phyloP scores from a whole-genome alignment of 1,284 basidiomycete genomes.

The Microbotryum silenes-acaulis region DNA sequence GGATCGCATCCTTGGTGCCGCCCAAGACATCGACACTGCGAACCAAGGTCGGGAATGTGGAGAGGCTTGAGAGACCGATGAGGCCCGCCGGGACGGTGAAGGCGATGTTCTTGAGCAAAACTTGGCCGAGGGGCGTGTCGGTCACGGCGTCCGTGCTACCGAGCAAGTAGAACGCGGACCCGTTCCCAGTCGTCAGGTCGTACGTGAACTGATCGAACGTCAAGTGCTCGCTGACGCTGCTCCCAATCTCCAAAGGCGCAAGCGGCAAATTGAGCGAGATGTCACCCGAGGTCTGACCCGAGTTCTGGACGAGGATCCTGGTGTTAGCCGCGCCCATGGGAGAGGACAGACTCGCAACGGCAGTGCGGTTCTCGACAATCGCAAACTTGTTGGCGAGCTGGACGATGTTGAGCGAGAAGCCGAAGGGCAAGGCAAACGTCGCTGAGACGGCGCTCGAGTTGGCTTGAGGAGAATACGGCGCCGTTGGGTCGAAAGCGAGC shows the following conservation, averaged over 20 bases:
- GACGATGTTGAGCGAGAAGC: constrained; percentile 60
- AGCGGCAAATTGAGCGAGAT: constrained; percentile 59
- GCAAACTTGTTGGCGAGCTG: constrained; percentile 61
- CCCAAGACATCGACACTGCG: constrained; percentile 60
- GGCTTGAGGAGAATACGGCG: constrained; percentile 55
- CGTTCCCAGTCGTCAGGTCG: constrained; percentile 45
- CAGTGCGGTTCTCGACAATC: constrained; percentile 50
- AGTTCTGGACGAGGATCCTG: constrained; percentile 20
- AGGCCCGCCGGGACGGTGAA: constrained; percentile 65
- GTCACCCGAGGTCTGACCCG: constrained; percentile 55
- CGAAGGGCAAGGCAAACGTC: constrained; percentile 61
- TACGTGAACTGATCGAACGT: constrained; percentile 40
- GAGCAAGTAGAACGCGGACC: constrained; percentile 53
- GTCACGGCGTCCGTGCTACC: constrained; percentile 60
- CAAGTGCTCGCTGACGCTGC: constrained; percentile 48
- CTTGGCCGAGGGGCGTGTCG: constrained; percentile 54
- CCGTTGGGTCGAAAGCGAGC: constrained; percentile 52
- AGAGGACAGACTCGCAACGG: constrained; percentile 53
- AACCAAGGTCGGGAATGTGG: constrained; percentile 52
- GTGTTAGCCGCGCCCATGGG: constrained; percentile 19
- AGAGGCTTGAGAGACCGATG: constrained; percentile 57
- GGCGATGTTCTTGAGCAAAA: constrained; percentile 63
- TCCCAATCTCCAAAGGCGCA: constrained; percentile 49
- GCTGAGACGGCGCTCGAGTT: constrained; percentile 57
- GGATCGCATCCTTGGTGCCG: constrained; percentile 56